A percentile compares a stretch with the other conserved stretches of the same genome.
Conservation (phyloP, 2,329 filamentous ascomycete species). For the Xylariaceae sp. region DNA sequence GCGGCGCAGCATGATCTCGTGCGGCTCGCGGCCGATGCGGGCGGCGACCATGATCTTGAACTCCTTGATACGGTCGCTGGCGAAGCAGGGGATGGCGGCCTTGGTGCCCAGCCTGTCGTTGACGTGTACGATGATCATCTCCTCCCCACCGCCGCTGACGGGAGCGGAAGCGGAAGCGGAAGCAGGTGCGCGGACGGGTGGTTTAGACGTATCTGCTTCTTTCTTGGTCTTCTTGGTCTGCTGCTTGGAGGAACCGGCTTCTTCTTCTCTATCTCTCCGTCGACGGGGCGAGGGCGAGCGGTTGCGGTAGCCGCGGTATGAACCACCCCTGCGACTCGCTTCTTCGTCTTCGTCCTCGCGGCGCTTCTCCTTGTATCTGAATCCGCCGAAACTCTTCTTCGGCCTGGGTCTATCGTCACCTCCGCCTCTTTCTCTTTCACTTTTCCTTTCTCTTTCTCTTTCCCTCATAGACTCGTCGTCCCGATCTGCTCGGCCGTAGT, state of each 20-base stretch:
- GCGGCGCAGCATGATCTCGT: constrained; percentile 86
- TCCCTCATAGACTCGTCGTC: too few species aligned
- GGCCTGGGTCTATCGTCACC: constrained; percentile 22
- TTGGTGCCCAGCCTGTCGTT: constrained; percentile 98
- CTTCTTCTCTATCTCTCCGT: constrained; percentile 32
- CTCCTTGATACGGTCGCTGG: constrained; percentile 74
- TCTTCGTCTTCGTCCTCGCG: constrained; percentile 43
- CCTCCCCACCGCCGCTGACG: constrained; percentile 46
- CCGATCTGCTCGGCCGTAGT: too few species aligned
- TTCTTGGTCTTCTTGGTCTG: constrained; percentile 29
- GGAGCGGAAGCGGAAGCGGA: constrained; percentile 5
- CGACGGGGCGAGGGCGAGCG: constrained; percentile 34
- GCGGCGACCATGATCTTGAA: constrained; percentile 92
- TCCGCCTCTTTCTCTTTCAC: constrained; percentile 14
- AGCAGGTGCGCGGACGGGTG: constrained; percentile 30
- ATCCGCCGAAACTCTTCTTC: constrained; percentile 41
- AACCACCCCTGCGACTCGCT: constrained; percentile 31
- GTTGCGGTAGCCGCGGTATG: constrained; percentile 49
- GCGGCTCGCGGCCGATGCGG: constrained; percentile 79
- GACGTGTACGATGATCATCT: constrained; percentile 90
- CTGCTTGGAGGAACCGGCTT: constrained; percentile 24
- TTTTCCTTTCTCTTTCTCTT: too few species aligned
- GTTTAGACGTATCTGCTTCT: constrained; percentile 28
- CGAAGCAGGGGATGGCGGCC: constrained; percentile 82
- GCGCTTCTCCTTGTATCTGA: constrained; percentile 55